These are phyloP conservation scores for Diospyros lotus DNA, from an alignment of 148 eudicot species.

Conservation along the genomic window DNA sequence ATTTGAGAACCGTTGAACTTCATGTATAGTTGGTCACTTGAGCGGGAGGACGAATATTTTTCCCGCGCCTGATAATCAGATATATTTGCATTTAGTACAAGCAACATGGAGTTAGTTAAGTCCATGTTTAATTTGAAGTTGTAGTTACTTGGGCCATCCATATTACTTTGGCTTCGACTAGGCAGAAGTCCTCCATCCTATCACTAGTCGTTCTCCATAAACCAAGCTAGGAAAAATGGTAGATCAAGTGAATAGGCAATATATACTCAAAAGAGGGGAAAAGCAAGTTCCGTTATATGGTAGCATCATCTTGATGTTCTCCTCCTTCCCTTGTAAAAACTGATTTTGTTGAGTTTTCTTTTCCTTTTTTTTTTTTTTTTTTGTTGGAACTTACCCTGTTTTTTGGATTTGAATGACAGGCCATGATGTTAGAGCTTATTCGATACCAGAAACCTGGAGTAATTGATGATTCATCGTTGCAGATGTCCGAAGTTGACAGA, in stretches of 20 bases:
- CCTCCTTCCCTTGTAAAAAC: no score
- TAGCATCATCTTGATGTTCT: background rate
- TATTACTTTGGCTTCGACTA: background rate
- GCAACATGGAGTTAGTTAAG: background rate
- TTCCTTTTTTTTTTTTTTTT: no score
- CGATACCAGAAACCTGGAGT: conserved; percentile 20
- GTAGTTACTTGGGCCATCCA: background rate
- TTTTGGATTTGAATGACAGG: conserved; percentile 30
- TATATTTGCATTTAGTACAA: background rate
- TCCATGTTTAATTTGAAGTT: background rate
- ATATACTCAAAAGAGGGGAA: background rate
- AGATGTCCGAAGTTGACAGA: conserved; percentile 12
- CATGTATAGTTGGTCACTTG: background rate
- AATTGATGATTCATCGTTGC: conserved; percentile 5
- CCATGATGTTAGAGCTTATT: conserved; percentile 50
- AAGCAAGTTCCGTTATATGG: conserved; percentile 1
- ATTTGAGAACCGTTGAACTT: conserved; percentile 5
- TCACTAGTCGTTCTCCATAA: no score
- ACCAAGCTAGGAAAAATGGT: background rate
- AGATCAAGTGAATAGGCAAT: background rate
- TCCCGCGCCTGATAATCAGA: background rate
- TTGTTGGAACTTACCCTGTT: conserved; percentile 1
- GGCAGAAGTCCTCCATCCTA: background rate
- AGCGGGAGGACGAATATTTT: background rate
- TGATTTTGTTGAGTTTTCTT: no score